A percentile compares a stretch with the other conserved stretches of the same genome.
These are phyloP conservation scores for Citrus reticulata DNA, from an alignment of 345 rosid genomes.

Conservation along the genomic window DNA sequence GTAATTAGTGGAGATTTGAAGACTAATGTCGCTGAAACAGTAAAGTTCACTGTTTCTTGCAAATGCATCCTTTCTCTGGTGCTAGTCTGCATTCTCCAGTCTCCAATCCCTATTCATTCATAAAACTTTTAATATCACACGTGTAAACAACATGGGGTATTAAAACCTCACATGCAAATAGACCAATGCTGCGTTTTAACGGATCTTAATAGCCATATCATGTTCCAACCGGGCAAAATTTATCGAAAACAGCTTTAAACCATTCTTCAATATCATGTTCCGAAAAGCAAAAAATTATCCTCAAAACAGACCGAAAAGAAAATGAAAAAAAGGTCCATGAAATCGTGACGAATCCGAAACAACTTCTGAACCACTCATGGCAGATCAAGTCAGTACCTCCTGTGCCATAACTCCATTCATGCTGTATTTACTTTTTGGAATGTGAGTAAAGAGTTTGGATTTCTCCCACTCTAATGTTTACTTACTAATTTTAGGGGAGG, in stretches of 20 bases:
- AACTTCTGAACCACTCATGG: conserved; percentile 9
- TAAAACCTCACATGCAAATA: neutral
- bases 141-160: too few species aligned
- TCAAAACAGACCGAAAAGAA: conserved; percentile 3
- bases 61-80: too few species aligned
- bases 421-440: accelerated
- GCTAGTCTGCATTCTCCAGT: too few species aligned
- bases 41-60: too few species aligned
- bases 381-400: conserved; percentile 56
- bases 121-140: too few species aligned
- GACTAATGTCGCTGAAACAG: too few species aligned
- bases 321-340: neutral
- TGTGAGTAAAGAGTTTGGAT: too few species aligned
- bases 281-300: neutral
- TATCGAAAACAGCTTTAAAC: neutral
- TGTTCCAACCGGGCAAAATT: neutral
- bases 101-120: too few species aligned
- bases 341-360: neutral
- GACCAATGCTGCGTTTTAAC: neutral
- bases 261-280: neutral
- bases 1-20: too few species aligned
- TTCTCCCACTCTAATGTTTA: too few species aligned
- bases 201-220: neutral
- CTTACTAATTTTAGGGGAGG: too few species aligned
- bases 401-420: conserved; percentile 54